Conservation (phyloP, 805 yeast species). For the Wickerhamiella brachini region DNA sequence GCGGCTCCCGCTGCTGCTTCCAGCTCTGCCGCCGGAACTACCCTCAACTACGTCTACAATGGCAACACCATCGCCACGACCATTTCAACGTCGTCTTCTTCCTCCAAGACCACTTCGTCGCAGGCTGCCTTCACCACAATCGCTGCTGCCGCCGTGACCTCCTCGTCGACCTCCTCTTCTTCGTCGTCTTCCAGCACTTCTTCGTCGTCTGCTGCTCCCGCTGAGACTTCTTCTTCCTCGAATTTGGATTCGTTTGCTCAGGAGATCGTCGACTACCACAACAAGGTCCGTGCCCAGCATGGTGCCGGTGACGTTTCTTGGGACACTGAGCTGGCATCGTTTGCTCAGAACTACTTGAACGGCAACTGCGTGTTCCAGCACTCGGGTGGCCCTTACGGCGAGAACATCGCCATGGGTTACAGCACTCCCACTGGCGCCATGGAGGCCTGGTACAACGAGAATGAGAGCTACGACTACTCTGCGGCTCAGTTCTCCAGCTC, state of each 20-base stretch:
- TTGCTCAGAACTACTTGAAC: slow-evolving; percentile 37
- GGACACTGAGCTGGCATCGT: slow-evolving; percentile 35
- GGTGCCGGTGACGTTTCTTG: slow-evolving; percentile 39
- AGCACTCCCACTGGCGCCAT: slow-evolving; percentile 38
- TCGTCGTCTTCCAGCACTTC: slow-evolving; percentile 15
- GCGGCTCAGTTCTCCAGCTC: slow-evolving; percentile 31
- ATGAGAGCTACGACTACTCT: slow-evolving; percentile 36
- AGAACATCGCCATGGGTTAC: slow-evolving; percentile 64
- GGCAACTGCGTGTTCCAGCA: slow-evolving; percentile 48
- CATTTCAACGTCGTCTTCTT: slow-evolving; percentile 8
- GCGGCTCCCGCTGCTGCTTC: background rate
- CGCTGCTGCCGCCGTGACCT: slow-evolving; percentile 13
- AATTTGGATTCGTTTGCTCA: slow-evolving; percentile 10
- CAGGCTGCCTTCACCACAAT: slow-evolving; percentile 10
- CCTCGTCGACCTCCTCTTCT: slow-evolving; percentile 12
- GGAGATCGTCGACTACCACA: slow-evolving; percentile 45
- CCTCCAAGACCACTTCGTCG: slow-evolving; percentile 14
- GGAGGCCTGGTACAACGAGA: slow-evolving; percentile 64
- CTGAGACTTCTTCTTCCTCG: slow-evolving; percentile 1
- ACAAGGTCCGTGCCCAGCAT: slow-evolving; percentile 41
- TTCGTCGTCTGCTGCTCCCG: slow-evolving; percentile 5
- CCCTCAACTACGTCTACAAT: background rate
- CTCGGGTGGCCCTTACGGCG: slow-evolving; percentile 56
- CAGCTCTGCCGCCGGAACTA: background rate
- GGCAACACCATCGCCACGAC: slow-evolving; percentile 17